Conservation (phyloP, 768 basidiomycete genomes). For the Calocybe indica region DNA sequence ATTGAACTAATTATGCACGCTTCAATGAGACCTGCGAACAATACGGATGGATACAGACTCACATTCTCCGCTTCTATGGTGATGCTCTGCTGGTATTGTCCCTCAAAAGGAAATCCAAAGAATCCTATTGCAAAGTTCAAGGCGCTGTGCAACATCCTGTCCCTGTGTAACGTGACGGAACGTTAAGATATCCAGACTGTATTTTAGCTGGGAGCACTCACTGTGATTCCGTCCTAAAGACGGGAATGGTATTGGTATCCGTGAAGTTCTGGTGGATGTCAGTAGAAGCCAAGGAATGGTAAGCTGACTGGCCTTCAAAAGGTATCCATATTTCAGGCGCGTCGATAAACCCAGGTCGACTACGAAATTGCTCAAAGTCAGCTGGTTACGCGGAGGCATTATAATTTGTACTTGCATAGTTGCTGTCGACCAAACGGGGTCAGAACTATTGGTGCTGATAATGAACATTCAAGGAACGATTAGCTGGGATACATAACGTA, state of each 20-base stretch:
- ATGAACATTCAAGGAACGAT: background rate
- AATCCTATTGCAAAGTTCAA: slow-evolving; percentile 69
- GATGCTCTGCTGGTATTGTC: slow-evolving; percentile 71
- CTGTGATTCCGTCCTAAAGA: slow-evolving; percentile 78
- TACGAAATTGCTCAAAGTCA: slow-evolving; percentile 13
- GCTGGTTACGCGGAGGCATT: background rate
- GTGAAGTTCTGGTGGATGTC: slow-evolving; percentile 45
- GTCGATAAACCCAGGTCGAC: slow-evolving; percentile 66
- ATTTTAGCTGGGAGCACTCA: slow-evolving; percentile 17
- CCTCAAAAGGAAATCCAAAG: slow-evolving; percentile 69
- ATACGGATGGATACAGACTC: slow-evolving; percentile 19
- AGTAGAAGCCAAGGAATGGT: background rate
- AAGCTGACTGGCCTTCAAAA: slow-evolving; percentile 43
- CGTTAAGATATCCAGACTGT: background rate
- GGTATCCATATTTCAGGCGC: slow-evolving; percentile 74
- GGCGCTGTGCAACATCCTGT: slow-evolving; percentile 67
- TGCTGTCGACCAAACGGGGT: slow-evolving; percentile 92
- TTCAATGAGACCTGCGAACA: background rate
- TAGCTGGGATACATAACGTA: slow-evolving; percentile 17
- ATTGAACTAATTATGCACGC: slow-evolving; percentile 46
- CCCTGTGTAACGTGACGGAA: slow-evolving; percentile 27
- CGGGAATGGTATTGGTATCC: slow-evolving; percentile 54
- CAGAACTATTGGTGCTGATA: slow-evolving; percentile 40
- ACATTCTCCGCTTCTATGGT: slow-evolving; percentile 62
- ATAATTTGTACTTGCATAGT: slow-evolving; percentile 45